Conservation (phyloP, 192 early-diverging fungal genomes). For the Podila clonocystis region DNA sequence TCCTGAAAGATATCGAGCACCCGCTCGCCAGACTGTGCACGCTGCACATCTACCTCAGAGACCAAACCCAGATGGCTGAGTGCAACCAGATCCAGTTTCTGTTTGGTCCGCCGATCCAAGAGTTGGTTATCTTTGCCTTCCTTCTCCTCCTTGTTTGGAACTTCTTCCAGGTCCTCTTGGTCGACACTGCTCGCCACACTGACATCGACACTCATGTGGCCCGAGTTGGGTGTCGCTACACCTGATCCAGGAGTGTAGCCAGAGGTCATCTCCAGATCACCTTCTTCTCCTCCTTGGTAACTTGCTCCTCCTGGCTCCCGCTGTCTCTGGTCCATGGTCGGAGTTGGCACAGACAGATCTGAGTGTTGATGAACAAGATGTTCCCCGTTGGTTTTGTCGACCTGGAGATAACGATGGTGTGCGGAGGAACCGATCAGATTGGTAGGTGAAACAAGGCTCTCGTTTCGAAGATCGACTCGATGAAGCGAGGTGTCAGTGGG, state of each 20-base stretch:
- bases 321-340: neutral
- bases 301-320: no score
- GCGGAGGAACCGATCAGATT: neutral
- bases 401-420: neutral
- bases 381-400: neutral
- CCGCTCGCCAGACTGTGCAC: slow-evolving; percentile 16
- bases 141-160: neutral
- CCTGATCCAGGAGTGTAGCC: neutral
- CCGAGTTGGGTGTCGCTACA: neutral
- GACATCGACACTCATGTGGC: slow-evolving; percentile 18
- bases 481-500: neutral
- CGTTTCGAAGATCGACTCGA: neutral
- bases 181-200: slow-evolving; percentile 11
- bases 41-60: neutral
- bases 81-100: slow-evolving; percentile 3
- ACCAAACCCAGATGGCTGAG: neutral
- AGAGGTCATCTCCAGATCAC: neutral
- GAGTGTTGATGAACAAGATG: no score
- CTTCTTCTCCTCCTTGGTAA: neutral
- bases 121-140: slow-evolving; percentile 6
- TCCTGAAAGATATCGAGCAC: slow-evolving; percentile 39
- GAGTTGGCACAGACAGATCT: no score
- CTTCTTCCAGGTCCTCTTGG: slow-evolving; percentile 21
- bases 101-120: slow-evolving; percentile 1
- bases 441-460: neutral